A percentile compares a stretch with the other conserved stretches of the same genome.
Evolutionary conservation across 2,329 filamentous ascomycete species (phyloP).

Genomic region (Penicillium sp.): DNA sequence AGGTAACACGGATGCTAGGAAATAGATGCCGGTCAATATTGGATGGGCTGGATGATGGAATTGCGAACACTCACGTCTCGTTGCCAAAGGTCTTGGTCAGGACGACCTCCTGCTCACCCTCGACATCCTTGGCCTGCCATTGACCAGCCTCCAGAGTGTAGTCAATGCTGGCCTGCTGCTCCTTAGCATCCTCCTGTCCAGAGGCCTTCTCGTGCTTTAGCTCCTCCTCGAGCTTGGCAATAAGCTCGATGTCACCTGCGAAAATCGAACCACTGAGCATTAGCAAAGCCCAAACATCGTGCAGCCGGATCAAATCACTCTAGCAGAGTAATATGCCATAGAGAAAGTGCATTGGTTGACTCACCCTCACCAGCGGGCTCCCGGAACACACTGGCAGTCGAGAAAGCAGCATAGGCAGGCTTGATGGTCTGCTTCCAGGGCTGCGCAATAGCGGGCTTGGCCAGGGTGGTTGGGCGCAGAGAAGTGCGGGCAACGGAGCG

Average conservation of each 20-base stretch:
- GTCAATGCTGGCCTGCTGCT: constrained; percentile 84
- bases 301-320: neutral
- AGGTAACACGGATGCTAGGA: constrained; percentile 70
- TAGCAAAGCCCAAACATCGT: constrained; percentile 1
- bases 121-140: constrained; percentile 76
- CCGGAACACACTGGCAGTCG: constrained; percentile 45
- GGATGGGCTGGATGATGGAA: neutral
- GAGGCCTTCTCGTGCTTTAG: constrained; percentile 81
- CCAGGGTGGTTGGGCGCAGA: constrained; percentile 51
- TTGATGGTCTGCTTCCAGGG: constrained; percentile 49
- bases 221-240: constrained; percentile 82
- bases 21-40: neutral
- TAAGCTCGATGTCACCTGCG: constrained; percentile 73
- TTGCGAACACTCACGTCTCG: constrained; percentile 74
- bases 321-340: neutral
- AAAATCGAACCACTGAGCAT: constrained; percentile 7
- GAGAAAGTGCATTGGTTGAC: constrained; percentile 11
- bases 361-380: constrained; percentile 52
- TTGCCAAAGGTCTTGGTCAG: constrained; percentile 81
- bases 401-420: constrained; percentile 50
- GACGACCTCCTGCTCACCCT: constrained; percentile 84
- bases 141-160: constrained; percentile 84
- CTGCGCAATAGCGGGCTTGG: constrained; percentile 54
- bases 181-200: constrained; percentile 70
- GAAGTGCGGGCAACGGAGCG: constrained; percentile 58